phyloP scores from a whole-genome alignment of 176 grass and related monocot genomes.

The Zea mays region Zm-B73-REFERENCE-NAM-5.0 NC_050097.1:197252001-197252500 shows the following conservation, averaged over 20 bases:
- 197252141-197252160: conserved; percentile 17
- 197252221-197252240: conserved; percentile 23
- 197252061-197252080: conserved; percentile 98
- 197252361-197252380: conserved; percentile 88
- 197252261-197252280: conserved; percentile 96
- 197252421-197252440: conserved; percentile 22
- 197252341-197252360: conserved; percentile 83
- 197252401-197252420: conserved; percentile 20
- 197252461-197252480: conserved; percentile 78
- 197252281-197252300: conserved; percentile 97
- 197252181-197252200: not conserved
- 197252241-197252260: conserved; percentile 38
- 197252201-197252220: conserved; percentile 5
- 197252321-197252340: conserved; percentile 82
- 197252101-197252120: conserved; percentile 76
- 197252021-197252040: conserved; percentile 89
- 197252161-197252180: not conserved
- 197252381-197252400: conserved; percentile 68
- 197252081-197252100: conserved; percentile 97
- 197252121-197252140: conserved; percentile 47
- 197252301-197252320: conserved; percentile 95
- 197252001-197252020: conserved; percentile 96
- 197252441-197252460: conserved; percentile 37
- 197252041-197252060: conserved; percentile 98
- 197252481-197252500: conserved; percentile 88